A percentile compares a stretch with the other conserved stretches of the same genome.
Conservation (phyloP, 495 filamentous ascomycete genomes). For the Bacidia gigantensis region DNA sequence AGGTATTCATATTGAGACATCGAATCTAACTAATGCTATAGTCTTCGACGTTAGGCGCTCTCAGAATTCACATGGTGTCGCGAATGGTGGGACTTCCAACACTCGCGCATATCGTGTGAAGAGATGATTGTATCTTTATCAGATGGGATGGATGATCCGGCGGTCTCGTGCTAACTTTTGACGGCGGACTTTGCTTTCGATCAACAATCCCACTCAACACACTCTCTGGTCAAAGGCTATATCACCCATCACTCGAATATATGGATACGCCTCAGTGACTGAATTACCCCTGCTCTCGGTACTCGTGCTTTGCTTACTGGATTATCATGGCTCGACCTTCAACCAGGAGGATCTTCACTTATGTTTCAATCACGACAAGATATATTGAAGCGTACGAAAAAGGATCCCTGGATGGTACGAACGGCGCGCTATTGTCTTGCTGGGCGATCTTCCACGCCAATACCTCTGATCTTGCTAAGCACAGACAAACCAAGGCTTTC, state of each 20-base stretch:
- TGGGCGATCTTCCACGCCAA: not conserved
- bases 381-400: constrained; percentile 2
- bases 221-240: constrained; percentile 6
- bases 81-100: constrained; percentile 39
- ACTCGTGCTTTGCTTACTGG: constrained; percentile 9
- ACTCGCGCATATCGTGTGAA: constrained; percentile 60
- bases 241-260: constrained; percentile 10
- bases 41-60: constrained; percentile 88
- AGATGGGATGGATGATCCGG: constrained; percentile 41
- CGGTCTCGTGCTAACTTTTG: constrained; percentile 1
- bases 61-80: constrained; percentile 80
- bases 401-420: constrained; percentile 6
- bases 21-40: constrained; percentile 74
- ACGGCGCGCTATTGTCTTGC: constrained; percentile 17
- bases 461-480: not conserved
- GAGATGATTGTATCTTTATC: constrained; percentile 48
- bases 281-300: constrained; percentile 1
- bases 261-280: constrained; percentile 3
- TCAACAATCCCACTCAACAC: constrained; percentile 6
- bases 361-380: constrained; percentile 6
- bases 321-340: constrained; percentile 16
- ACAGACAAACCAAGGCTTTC: not conserved
- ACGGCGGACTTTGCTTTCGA: constrained; percentile 1
- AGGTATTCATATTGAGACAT: constrained; percentile 21
- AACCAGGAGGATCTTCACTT: constrained; percentile 4